A percentile compares a stretch with the other conserved stretches of the same genome.
Conservation (phyloP, 495 filamentous ascomycete species). For the Penicillium desertorum region DNA sequence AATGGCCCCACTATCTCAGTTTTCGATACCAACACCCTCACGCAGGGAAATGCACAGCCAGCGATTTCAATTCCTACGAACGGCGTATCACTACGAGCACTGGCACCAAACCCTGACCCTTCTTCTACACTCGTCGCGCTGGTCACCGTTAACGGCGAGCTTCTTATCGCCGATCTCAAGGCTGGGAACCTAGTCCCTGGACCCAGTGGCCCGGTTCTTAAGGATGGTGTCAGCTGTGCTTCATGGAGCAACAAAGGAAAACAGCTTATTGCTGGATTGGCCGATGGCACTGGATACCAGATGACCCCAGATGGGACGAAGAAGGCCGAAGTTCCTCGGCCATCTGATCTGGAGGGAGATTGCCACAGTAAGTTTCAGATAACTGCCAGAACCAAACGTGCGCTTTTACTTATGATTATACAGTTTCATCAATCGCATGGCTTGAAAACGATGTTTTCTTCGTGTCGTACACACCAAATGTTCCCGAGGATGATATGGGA, state of each 20-base stretch:
- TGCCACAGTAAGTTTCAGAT: slow-evolving; percentile 60
- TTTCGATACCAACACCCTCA: slow-evolving; percentile 68
- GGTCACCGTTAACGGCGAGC: slow-evolving; percentile 74
- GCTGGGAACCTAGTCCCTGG: slow-evolving; percentile 59
- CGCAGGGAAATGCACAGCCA: slow-evolving; percentile 62
- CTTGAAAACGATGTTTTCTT: slow-evolving; percentile 86
- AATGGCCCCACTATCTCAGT: slow-evolving; percentile 78
- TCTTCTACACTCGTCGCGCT: slow-evolving; percentile 65
- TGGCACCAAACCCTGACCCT: slow-evolving; percentile 78
- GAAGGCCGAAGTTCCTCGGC: slow-evolving; percentile 76
- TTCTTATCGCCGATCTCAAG: slow-evolving; percentile 79
- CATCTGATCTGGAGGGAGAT: slow-evolving; percentile 62
- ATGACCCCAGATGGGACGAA: slow-evolving; percentile 75
- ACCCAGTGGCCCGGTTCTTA: slow-evolving; percentile 63
- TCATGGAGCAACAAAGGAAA: slow-evolving; percentile 93
- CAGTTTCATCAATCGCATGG: slow-evolving; percentile 86
- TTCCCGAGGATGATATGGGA: slow-evolving; percentile 53
- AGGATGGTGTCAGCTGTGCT: slow-evolving; percentile 74
- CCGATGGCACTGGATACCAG: slow-evolving; percentile 76
- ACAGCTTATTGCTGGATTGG: slow-evolving; percentile 85
- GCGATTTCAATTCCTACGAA: slow-evolving; percentile 76
- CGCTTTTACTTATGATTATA: slow-evolving; percentile 17
- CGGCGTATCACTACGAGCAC: slow-evolving; percentile 65
- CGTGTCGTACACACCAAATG: slow-evolving; percentile 66
- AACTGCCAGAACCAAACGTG: neutral